Evolutionary conservation across 345 rosid genomes (phyloP).

Genomic region (Sisymbrium altissimum): DNA sequence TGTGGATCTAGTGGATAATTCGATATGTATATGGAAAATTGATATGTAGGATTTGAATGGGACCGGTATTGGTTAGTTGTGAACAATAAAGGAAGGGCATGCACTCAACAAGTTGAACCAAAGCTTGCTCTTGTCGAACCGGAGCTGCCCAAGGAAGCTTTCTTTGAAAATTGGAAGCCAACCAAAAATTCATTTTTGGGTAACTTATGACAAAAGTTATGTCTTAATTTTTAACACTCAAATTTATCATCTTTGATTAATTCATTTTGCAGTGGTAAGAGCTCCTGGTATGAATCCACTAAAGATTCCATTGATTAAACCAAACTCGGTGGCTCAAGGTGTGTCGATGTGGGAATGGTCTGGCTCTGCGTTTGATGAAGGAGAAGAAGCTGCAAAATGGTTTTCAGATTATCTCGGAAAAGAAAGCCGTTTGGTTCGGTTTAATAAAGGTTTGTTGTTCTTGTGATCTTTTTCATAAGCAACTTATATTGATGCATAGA

Average conservation of each 20-base stretch:
- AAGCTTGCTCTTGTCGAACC: constrained; percentile 72
- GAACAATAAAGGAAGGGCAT: constrained; percentile 69
- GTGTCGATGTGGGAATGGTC: constrained; percentile 91
- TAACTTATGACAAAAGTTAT: constrained; percentile 11
- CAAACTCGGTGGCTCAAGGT: constrained; percentile 43
- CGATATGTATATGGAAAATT: background rate
- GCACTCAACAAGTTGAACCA: constrained; percentile 79
- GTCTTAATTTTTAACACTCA: background rate
- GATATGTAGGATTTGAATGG: constrained; percentile 71
- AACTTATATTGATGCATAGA: background rate
- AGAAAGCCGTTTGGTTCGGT: constrained; percentile 75
- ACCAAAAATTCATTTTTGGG: constrained; percentile 54
- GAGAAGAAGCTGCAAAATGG: constrained; percentile 82
- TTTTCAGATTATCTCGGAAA: constrained; percentile 75
- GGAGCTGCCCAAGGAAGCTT: constrained; percentile 62
- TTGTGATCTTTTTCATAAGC: background rate
- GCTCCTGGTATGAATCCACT: constrained; percentile 79
- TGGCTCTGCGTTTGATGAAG: constrained; percentile 92
- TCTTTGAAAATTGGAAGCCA: constrained; percentile 68
- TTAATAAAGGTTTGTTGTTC: constrained; percentile 55
- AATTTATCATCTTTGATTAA: too few species aligned
- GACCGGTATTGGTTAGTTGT: constrained; percentile 83
- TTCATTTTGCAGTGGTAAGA: constrained; percentile 43
- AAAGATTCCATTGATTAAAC: constrained; percentile 51
- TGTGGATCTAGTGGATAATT: background rate